Evolutionary conservation across 108 stramenopile genomes (phyloP), one percentile per base, ranked within the genome.

Genomic region (Conticribra weissflogii): DNA sequence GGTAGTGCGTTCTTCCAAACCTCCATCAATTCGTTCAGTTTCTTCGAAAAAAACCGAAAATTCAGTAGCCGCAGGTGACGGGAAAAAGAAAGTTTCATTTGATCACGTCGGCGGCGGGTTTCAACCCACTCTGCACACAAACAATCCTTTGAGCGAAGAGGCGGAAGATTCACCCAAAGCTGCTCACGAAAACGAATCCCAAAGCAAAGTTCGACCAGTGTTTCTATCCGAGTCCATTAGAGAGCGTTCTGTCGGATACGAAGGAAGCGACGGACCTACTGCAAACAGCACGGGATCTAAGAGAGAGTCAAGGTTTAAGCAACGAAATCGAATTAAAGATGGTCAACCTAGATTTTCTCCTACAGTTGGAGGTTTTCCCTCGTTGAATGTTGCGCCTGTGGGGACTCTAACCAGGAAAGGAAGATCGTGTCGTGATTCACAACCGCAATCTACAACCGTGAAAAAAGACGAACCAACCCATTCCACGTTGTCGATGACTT

Each of bases 1-100:
- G 50, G 85, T 92, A 0, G 70, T 88, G 45, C 81, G 91, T 49
- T 53, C 76, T 31, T 85, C 85, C 1, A 60, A 47, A 76, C 69
- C 75, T 33, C 80, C 80, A 34, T 49, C 46, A 48, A 30, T 81
- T 14, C 69, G 33, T 45, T 66, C 71, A 0, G 45, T 52, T 41
- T 34, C 56, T 22, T 69, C 74, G n/a, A 58, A 23, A 12, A 72
- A 65, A 34, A 77, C n/a, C n/a, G n/a, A 53, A 31, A 54, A 24
- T 47, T 15, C 36, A 30, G 54, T 25, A 59, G 44, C 23, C 3
- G 45, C 3, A 22, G 36, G 12, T 25, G 36, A n/a, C 17, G 49
- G 17, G 2, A 32, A 66, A 21, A 49, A 47, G 19, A 19, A 61
- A 19, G 22, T 41, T 31, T 25, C 61, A n/a, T 19, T 53, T 19